phyloP scores from a whole-genome alignment of 2,329 filamentous ascomycete species.

The Verticillium klebahnii region DNA sequence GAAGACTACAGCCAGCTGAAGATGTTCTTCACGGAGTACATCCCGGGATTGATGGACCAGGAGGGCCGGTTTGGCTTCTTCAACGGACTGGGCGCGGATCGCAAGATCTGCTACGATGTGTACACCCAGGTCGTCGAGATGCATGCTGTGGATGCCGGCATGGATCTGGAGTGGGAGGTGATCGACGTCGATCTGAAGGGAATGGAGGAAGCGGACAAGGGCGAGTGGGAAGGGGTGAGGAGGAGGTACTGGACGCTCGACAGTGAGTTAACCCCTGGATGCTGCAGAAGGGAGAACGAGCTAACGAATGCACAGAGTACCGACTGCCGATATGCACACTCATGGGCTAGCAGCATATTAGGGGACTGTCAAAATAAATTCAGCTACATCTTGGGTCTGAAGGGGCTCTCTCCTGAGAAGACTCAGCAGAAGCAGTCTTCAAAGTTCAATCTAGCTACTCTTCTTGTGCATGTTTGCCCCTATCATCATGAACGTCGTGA shows the following conservation, averaged over 20 bases:
- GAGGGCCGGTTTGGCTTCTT: constrained; percentile 80
- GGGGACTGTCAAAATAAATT: not conserved
- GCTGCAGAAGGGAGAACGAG: not conserved
- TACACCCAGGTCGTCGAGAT: constrained; percentile 90
- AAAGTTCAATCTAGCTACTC: not conserved
- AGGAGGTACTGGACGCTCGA: constrained; percentile 87
- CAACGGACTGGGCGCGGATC: constrained; percentile 87
- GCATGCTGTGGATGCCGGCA: constrained; percentile 81
- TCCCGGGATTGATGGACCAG: constrained; percentile 71
- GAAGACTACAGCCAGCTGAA: constrained; percentile 86
- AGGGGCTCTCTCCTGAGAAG: not conserved
- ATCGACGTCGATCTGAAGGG: constrained; percentile 64
- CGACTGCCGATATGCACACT: constrained; percentile 71
- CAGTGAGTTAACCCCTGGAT: constrained; percentile 38
- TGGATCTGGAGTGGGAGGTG: constrained; percentile 84
- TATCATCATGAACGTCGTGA: constrained; percentile 9
- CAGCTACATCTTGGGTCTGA: not conserved
- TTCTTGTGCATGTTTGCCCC: not conserved
- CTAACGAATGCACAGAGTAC: constrained; percentile 49
- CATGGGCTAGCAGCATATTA: constrained; percentile 45
- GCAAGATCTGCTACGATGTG: constrained; percentile 92
- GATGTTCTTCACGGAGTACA: constrained; percentile 81
- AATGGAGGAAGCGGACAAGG: constrained; percentile 61
- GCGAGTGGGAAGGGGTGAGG: constrained; percentile 84
- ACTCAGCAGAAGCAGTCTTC: not conserved